These are phyloP conservation scores for Tripterygium wilfordii DNA, from an alignment of 177 flowering plant genomes.

Conservation along the genomic window DNA sequence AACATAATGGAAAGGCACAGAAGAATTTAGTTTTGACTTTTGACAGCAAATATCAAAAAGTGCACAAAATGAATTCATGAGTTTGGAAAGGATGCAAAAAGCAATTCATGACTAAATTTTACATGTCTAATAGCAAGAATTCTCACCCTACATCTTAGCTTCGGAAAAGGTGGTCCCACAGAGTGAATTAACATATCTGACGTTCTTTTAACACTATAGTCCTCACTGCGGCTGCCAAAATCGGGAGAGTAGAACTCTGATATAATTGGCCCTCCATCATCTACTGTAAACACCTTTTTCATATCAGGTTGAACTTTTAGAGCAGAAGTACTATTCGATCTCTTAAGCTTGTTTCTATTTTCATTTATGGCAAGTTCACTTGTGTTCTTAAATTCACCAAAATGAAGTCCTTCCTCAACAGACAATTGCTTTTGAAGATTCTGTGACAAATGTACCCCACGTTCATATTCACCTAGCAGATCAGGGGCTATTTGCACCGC, in stretches of 20 bases:
- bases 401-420: constrained; percentile 15
- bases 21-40: background rate
- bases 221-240: constrained; percentile 25
- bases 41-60: no score
- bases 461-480: no score
- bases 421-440: constrained; percentile 22
- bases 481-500: no score
- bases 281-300: constrained; percentile 18
- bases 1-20: background rate
- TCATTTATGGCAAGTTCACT: constrained; percentile 20
- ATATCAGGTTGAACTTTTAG: constrained; percentile 27
- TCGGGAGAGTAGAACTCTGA: constrained; percentile 56
- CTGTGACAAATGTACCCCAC: constrained; percentile 7
- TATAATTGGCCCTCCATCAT: constrained; percentile 33
- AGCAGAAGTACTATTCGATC: constrained; percentile 80
- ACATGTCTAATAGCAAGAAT: no score
- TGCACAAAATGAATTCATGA: no score
- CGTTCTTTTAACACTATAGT: constrained; percentile 18
- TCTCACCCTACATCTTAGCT: constrained; percentile 82
- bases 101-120: no score
- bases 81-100: no score
- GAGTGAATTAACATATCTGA: constrained; percentile 31
- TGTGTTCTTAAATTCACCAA: constrained; percentile 18
- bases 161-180: constrained; percentile 50
- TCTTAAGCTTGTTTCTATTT: constrained; percentile 42